These are phyloP conservation scores for Usnea hakonensis DNA, from an alignment of 495 filamentous ascomycete genomes.

Conservation along the genomic window DNA sequence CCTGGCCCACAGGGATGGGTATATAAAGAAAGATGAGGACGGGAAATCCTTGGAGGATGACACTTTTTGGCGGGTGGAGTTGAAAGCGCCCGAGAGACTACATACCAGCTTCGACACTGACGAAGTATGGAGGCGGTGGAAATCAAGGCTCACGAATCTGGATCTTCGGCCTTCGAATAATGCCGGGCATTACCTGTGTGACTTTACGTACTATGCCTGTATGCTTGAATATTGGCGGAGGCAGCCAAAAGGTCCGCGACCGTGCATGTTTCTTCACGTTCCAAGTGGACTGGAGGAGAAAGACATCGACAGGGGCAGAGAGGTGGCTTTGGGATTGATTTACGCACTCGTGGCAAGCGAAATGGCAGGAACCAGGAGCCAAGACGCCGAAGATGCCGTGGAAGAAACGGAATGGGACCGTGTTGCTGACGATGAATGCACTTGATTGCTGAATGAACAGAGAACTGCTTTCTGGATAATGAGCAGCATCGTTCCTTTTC, in stretches of 20 bases:
- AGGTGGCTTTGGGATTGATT: constrained; percentile 62
- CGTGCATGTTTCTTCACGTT: constrained; percentile 72
- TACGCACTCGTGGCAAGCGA: constrained; percentile 53
- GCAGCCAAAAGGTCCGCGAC: constrained; percentile 27
- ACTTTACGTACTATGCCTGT: constrained; percentile 78
- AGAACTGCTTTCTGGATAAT: neutral
- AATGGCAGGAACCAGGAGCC: constrained; percentile 15
- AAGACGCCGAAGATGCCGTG: neutral
- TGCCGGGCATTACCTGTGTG: constrained; percentile 75
- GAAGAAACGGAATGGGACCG: neutral
- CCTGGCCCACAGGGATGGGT: constrained; percentile 67
- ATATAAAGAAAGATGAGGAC: constrained; percentile 59
- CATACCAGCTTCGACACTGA: constrained; percentile 44
- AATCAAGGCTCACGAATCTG: constrained; percentile 35
- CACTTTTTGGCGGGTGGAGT: constrained; percentile 39
- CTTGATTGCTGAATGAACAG: neutral
- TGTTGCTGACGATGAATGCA: constrained; percentile 1
- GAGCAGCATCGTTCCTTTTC: neutral
- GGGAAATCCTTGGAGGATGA: constrained; percentile 47
- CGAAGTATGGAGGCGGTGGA: constrained; percentile 51
- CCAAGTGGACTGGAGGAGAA: constrained; percentile 51
- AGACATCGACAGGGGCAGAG: constrained; percentile 50
- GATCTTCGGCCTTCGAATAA: constrained; percentile 63
- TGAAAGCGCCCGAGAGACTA: constrained; percentile 33
- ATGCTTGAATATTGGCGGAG: constrained; percentile 35